A percentile compares a stretch with the other conserved stretches of the same genome.
Conservation (phyloP, 768 basidiomycete genomes). For the Phanerodontia chrysosporium region DNA sequence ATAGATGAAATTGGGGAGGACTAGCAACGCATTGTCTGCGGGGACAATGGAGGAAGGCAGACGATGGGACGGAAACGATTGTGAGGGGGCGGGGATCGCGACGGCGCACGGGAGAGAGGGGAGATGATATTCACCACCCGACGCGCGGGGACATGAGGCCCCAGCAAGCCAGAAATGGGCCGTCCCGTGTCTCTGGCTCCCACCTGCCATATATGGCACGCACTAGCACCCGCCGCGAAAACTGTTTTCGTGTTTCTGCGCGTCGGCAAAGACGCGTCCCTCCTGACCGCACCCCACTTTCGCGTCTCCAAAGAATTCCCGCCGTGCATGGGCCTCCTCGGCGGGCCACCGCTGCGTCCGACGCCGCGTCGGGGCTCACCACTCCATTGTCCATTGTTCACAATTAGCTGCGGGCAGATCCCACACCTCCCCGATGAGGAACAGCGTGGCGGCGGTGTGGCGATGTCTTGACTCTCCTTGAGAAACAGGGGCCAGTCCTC, state of each 20-base stretch:
- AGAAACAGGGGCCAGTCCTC: neutral
- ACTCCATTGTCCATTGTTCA: neutral
- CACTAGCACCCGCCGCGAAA: neutral
- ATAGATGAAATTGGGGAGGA: neutral
- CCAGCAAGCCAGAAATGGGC: conserved; percentile 6
- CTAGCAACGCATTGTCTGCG: conserved; percentile 3
- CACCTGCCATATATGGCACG: neutral
- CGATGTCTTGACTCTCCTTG: neutral
- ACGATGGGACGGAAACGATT: neutral
- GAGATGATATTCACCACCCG: neutral
- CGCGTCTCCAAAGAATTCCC: neutral
- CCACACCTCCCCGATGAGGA: neutral
- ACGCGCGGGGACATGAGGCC: neutral
- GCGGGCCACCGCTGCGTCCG: neutral
- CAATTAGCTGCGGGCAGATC: no score
- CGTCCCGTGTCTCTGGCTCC: conserved; percentile 6
- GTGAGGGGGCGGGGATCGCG: conserved; percentile 3
- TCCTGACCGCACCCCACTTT: neutral
- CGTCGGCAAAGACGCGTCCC: neutral
- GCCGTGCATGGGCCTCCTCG: neutral
- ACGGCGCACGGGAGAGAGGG: neutral
- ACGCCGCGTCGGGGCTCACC: neutral
- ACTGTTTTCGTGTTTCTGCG: conserved; percentile 2
- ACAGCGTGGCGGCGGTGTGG: neutral
- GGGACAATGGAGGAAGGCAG: conserved; percentile 3